Conservation (phyloP, 139 green algal species). For the Closterium sp. region DNA sequence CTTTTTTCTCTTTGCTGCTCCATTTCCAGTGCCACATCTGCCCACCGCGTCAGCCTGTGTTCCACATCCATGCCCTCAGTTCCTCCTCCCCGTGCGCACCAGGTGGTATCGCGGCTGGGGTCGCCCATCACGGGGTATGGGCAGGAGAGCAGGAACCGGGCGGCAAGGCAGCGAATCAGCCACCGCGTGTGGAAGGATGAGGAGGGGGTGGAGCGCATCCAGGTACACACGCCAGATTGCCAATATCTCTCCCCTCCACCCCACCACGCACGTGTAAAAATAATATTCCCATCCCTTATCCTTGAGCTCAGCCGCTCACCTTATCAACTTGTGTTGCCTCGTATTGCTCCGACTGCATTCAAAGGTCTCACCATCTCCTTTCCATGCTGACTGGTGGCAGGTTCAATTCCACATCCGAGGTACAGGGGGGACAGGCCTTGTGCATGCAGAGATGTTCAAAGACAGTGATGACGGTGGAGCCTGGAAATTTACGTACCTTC, state of each 20-base stretch:
- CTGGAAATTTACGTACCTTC: conserved; percentile 32
- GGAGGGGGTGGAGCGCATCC: conserved; percentile 78
- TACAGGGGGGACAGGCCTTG: conserved; percentile 15
- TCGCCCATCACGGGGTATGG: conserved; percentile 69
- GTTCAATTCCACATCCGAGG: conserved; percentile 46
- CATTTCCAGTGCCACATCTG: not conserved
- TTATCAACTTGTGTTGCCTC: no score
- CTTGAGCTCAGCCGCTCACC: no score
- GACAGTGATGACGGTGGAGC: conserved; percentile 15
- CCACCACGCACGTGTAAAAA: no score
- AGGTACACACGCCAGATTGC: conserved; percentile 55
- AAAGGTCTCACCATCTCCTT: not conserved
- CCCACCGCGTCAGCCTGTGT: not conserved
- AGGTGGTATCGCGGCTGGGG: conserved; percentile 38
- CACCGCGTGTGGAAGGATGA: conserved; percentile 82
- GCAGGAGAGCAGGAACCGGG: conserved; percentile 73
- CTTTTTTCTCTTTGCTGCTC: not conserved
- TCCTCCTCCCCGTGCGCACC: not conserved
- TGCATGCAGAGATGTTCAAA: conserved; percentile 35
- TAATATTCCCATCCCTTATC: no score
- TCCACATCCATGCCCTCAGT: not conserved
- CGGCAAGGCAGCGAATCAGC: conserved; percentile 83
- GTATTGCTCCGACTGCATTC: not conserved
- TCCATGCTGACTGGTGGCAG: not conserved
- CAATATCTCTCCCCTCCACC: no score